Percentiles rank a stretch among this genome's conserved stretches.
phyloP scores from a whole-genome alignment of 768 basidiomycete species.

The Thelephora aurantiotincta region DNA sequence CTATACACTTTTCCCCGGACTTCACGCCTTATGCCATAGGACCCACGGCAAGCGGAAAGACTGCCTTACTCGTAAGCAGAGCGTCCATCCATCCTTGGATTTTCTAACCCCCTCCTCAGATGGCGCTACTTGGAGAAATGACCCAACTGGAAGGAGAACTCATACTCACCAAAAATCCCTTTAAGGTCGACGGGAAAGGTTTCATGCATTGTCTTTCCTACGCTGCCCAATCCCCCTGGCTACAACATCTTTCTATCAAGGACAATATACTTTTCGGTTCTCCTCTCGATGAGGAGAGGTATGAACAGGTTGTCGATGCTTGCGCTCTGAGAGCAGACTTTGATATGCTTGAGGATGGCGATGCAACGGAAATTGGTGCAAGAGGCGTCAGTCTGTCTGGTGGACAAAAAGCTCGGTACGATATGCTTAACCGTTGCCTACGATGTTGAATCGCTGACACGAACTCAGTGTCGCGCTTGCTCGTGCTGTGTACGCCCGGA shows the following conservation, averaged over 20 bases:
- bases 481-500: constrained; percentile 58
- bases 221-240: constrained; percentile 36
- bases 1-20: no score
- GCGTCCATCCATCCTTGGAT: neutral
- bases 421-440: constrained; percentile 3
- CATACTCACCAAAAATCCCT: constrained; percentile 52
- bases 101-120: constrained; percentile 19
- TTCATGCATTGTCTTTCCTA: constrained; percentile 35
- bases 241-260: constrained; percentile 33
- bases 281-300: constrained; percentile 50
- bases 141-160: constrained; percentile 40
- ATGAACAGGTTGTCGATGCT: constrained; percentile 63
- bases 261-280: constrained; percentile 51
- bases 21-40: constrained; percentile 11
- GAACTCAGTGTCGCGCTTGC: constrained; percentile 60
- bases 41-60: constrained; percentile 76
- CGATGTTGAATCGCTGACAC: neutral
- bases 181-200: constrained; percentile 44
- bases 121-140: constrained; percentile 65
- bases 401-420: constrained; percentile 73
- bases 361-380: constrained; percentile 72
- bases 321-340: constrained; percentile 78
- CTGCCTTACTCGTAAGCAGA: constrained; percentile 47
- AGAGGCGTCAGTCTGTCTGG: constrained; percentile 68
- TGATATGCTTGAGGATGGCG: constrained; percentile 76